A percentile compares a stretch with the other conserved stretches of the same genome.
phyloP scores from a whole-genome alignment of 495 filamentous ascomycete genomes.

The Parathielavia hyrcaniae region DNA sequence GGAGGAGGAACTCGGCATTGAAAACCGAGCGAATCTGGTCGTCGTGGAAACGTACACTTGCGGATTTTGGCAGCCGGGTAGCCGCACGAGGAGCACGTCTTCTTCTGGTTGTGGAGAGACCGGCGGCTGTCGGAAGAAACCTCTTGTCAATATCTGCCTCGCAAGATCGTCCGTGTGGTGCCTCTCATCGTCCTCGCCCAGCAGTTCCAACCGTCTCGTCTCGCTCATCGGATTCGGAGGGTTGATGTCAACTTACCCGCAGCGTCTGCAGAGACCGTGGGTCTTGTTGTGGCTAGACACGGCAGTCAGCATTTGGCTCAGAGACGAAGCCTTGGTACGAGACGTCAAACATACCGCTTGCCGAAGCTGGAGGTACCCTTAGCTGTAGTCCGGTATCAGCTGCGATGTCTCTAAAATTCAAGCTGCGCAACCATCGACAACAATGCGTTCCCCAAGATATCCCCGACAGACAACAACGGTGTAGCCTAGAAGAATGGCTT shows the following conservation, averaged over 20 bases:
- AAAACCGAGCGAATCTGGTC: not conserved
- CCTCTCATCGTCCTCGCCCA: conserved; percentile 3
- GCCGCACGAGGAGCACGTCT: conserved; percentile 93
- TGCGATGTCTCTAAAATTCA: conserved; percentile 3
- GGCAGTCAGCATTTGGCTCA: conserved; percentile 21
- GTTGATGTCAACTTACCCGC: conserved; percentile 63
- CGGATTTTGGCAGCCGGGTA: conserved; percentile 95
- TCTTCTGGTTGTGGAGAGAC: conserved; percentile 99
- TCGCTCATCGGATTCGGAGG: conserved; percentile 12
- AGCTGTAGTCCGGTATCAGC: conserved; percentile 42
- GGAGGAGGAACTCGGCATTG: not conserved
- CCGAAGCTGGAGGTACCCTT: conserved; percentile 98
- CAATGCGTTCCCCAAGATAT: not conserved
- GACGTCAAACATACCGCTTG: conserved; percentile 54
- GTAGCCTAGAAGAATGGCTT: not conserved
- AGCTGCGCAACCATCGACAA: not conserved
- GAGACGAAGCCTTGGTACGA: not conserved
- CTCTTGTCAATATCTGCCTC: conserved; percentile 26
- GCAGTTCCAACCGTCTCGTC: conserved; percentile 5
- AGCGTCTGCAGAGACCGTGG: conserved; percentile 98
- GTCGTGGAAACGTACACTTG: conserved; percentile 75
- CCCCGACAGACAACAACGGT: not conserved
- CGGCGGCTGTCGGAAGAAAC: conserved; percentile 72
- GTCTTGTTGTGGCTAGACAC: conserved; percentile 83
- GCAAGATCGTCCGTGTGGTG: conserved; percentile 11